Conservation (phyloP, 257 asterid genomes). For the Fraxinus americana region DNA sequence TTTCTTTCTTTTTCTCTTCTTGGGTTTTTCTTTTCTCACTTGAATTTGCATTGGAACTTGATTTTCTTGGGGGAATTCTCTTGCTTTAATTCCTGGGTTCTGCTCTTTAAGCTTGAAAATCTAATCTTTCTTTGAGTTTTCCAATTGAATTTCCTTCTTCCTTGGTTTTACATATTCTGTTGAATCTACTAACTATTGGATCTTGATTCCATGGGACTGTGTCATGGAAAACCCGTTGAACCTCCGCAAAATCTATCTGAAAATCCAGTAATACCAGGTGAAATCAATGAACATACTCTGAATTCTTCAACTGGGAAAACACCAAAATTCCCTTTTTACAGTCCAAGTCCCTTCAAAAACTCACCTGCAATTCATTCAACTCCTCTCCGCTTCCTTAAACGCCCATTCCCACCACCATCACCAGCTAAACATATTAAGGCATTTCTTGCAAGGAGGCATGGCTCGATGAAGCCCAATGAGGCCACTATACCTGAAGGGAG, state of each 20-base stretch:
- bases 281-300: conserved; percentile 45
- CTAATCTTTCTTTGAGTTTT: conserved; percentile 27
- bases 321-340: conserved; percentile 84
- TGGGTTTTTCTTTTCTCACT: conserved; percentile 27
- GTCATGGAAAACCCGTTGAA: conserved; percentile 87
- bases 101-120: conserved; percentile 39
- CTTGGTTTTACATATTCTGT: conserved; percentile 10
- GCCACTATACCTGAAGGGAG: conserved; percentile 93
- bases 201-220: conserved; percentile 84
- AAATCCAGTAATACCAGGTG: conserved; percentile 48
- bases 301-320: conserved; percentile 73
- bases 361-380: conserved; percentile 94
- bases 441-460: conserved; percentile 81
- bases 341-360: conserved; percentile 96
- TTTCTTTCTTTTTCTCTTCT: conserved; percentile 4
- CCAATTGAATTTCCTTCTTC: not conserved
- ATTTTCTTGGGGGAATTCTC: conserved; percentile 16
- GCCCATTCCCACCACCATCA: conserved; percentile 96
- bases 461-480: conserved; percentile 87
- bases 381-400: conserved; percentile 76
- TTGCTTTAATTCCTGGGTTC: conserved; percentile 30
- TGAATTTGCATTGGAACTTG: conserved; percentile 13
- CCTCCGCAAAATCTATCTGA: conserved; percentile 59
- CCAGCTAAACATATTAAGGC: conserved; percentile 97
- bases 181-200: conserved; percentile 29